A percentile compares a stretch with the other conserved stretches of the same genome.
Conservation (phyloP, 345 rosid genomes). For the Pistacia atlantica region DNA sequence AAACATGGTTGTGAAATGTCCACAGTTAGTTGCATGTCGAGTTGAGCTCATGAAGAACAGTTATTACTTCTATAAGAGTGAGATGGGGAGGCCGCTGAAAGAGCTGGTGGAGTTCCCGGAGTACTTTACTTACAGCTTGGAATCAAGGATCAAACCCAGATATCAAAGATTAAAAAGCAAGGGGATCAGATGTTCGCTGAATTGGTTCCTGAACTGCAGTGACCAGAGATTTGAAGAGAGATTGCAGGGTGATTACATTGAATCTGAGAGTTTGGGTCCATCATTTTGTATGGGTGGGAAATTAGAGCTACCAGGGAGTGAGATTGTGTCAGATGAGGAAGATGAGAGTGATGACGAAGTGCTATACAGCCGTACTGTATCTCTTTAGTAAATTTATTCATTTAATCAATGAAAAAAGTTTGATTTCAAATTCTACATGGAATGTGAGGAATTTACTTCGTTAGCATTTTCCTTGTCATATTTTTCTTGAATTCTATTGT, state of each 20-base stretch:
- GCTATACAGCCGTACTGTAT: constrained; percentile 56
- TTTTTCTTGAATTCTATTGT: background rate
- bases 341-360: constrained; percentile 77
- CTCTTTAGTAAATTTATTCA: constrained; percentile 33
- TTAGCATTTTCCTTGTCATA: background rate
- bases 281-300: constrained; percentile 78
- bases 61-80: constrained; percentile 73
- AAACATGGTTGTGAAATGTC: constrained; percentile 80
- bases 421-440: background rate
- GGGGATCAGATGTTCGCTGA: constrained; percentile 73
- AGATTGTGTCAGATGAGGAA: constrained; percentile 74
- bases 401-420: constrained; percentile 2
- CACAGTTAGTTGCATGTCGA: constrained; percentile 63
- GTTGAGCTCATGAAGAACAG: constrained; percentile 85
- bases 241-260: constrained; percentile 69
- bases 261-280: constrained; percentile 69
- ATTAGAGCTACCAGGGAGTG: constrained; percentile 63
- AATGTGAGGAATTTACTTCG: background rate
- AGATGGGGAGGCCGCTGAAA: constrained; percentile 85
- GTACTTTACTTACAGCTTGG: constrained; percentile 90
- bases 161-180: constrained; percentile 69
- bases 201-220: constrained; percentile 93
- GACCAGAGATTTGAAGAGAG: constrained; percentile 93
- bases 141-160: constrained; percentile 92
- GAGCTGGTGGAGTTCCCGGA: constrained; percentile 86